A percentile compares a stretch with the other conserved stretches of the same genome.
Conservation (phyloP, 2,329 filamentous ascomycete species). For the Ophiobolus disseminans region DNA sequence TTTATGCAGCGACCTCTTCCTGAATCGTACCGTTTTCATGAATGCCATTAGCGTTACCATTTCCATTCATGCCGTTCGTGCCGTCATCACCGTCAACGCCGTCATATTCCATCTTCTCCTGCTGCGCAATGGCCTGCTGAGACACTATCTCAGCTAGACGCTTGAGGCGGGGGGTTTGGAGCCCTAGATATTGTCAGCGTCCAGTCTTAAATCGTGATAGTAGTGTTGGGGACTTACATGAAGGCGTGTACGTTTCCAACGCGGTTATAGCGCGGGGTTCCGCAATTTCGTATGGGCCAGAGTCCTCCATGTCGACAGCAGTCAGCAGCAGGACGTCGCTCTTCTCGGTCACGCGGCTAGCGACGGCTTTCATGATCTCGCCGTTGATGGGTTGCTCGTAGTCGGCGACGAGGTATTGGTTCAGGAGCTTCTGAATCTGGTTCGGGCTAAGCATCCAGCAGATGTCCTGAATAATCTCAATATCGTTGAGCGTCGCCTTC, state of each 20-base stretch:
- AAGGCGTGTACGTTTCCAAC: slow-evolving; percentile 96
- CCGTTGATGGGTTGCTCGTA: slow-evolving; percentile 99
- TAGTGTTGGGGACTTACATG: slow-evolving; percentile 69
- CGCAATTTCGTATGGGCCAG: slow-evolving; percentile 96
- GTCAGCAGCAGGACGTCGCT: slow-evolving; percentile 92
- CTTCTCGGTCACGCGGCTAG: slow-evolving; percentile 96
- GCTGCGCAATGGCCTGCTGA: slow-evolving; percentile 92
- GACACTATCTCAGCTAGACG: slow-evolving; percentile 98
- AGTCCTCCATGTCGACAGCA: slow-evolving; percentile 98
- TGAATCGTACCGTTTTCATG: slow-evolving; percentile 27
- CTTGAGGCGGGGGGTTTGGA: slow-evolving; percentile 94
- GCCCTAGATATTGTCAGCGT: slow-evolving; percentile 65
- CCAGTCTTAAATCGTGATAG: not conserved
- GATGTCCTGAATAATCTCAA: slow-evolving; percentile 99
- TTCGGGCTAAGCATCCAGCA: slow-evolving; percentile 99
- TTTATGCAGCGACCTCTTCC: slow-evolving; percentile 24
- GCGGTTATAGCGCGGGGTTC: slow-evolving; percentile 96
- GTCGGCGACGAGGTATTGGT: slow-evolving; percentile 97
- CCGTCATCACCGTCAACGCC: slow-evolving; percentile 30
- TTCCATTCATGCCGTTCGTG: slow-evolving; percentile 1
- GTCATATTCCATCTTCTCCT: slow-evolving; percentile 76
- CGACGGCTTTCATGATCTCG: slow-evolving; percentile 99
- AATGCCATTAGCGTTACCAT: slow-evolving; percentile 9
- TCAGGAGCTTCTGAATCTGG: slow-evolving; percentile 98
- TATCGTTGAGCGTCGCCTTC: slow-evolving; percentile 98